Evolutionary conservation across 2,329 filamentous ascomycete species (phyloP).

Genomic region (Aspergillus clavatus): DNA sequence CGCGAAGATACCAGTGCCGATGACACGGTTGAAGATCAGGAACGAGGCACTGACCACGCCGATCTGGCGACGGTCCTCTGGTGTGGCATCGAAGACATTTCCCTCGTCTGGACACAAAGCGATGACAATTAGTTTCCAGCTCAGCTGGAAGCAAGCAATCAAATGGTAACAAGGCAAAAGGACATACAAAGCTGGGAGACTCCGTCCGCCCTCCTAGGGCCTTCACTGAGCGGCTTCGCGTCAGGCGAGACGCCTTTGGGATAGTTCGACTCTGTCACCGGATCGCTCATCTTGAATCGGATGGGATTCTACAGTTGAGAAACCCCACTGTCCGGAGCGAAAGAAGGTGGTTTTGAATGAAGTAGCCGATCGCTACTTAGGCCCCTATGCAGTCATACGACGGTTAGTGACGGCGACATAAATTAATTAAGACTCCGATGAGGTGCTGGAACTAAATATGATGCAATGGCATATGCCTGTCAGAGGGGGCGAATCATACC

Average conservation of each 20-base stretch:
- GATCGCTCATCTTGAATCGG: slow-evolving; percentile 12
- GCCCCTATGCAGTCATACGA: background rate
- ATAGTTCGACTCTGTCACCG: slow-evolving; percentile 8
- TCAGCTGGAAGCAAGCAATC: no score
- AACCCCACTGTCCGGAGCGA: background rate
- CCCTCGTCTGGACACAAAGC: slow-evolving; percentile 28
- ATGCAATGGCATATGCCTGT: slow-evolving; percentile 22
- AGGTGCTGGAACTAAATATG: slow-evolving; percentile 28
- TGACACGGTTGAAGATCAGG: slow-evolving; percentile 47
- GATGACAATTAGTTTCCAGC: slow-evolving; percentile 3
- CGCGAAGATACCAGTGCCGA: slow-evolving; percentile 49
- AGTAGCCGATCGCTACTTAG: background rate
- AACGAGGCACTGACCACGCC: slow-evolving; percentile 41
- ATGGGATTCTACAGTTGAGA: background rate
- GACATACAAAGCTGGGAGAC: slow-evolving; percentile 32
- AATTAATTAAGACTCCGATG: slow-evolving; percentile 18
- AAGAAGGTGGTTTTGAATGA: background rate
- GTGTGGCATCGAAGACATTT: slow-evolving; percentile 32
- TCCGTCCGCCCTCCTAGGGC: slow-evolving; percentile 26
- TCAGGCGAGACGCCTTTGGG: slow-evolving; percentile 19
- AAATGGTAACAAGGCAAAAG: background rate
- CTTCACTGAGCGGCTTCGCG: slow-evolving; percentile 21
- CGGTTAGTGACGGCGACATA: slow-evolving; percentile 13
- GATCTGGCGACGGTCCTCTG: slow-evolving; percentile 36
- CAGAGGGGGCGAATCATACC: slow-evolving; percentile 10